Evolutionary conservation across 495 filamentous ascomycete species (phyloP), one percentile per base, ranked within the genome.

Genomic region (Aspergillus egyptiacus): DNA sequence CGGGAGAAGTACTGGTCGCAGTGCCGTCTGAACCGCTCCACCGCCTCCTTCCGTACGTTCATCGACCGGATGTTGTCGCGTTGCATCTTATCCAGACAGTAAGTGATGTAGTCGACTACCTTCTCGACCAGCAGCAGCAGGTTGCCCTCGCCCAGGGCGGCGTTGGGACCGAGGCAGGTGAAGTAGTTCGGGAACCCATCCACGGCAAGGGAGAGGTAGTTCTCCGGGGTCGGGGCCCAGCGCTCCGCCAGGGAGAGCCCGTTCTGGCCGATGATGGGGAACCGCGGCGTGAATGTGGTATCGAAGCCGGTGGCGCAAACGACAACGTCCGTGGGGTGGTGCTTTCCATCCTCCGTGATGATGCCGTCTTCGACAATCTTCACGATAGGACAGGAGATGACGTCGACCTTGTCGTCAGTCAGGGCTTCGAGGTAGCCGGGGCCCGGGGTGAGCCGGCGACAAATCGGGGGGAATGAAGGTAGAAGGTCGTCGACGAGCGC

Each of bases 131-230:
- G 48, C 20, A 71, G 54, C 19, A 72, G 59, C 11, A 73, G 49
- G 15, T 69, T 73, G 6, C 73, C 74, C 38, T 74, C 73, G 1
- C 69, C 75, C 7, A 77, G 56, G 1, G 68, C 65, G 8, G 71
- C 62, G 41, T 78, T 78, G 5, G 69, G 70, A 1, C 72, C 71
- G 10, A 76, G 54, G 35, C 69, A 65, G 28, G 79, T 73, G 59
- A 83, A 84, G 54, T 81, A 81, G 50, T 86, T 86, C 2, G 83
- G 83, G 56, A 86, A 86, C 0, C 70, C 74, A 42, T 82, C 73
- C 2, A 80, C 70, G 4, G 80, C 77, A 11, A 79, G 66, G 13
- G 76, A 79, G 27, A 82, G 69, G 50, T 87, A 85, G 3, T 72
- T 75, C 50, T 77, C 76, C 0, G 79, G 66, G 0, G 69, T 69